phyloP scores from a whole-genome alignment of 768 basidiomycete genomes.

The Phaeolepiota aurea region DNA sequence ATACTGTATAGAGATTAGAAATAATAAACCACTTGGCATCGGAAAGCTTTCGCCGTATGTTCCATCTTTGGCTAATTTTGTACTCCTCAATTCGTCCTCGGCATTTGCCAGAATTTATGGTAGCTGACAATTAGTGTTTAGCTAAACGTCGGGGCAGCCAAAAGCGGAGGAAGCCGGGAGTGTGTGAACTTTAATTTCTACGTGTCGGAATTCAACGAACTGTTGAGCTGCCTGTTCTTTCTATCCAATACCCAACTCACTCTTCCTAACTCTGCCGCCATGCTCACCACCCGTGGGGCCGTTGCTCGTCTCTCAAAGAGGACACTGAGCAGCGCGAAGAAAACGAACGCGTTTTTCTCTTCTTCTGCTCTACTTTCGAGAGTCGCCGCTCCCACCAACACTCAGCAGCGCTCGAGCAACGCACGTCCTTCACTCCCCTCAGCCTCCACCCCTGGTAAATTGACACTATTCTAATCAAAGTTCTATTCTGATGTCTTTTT shows the following conservation, averaged over 20 bases:
- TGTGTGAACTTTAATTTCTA: slow-evolving; percentile 41
- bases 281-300: slow-evolving; percentile 83
- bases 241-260: slow-evolving; percentile 16
- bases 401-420: slow-evolving; percentile 35
- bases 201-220: slow-evolving; percentile 31
- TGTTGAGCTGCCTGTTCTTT: slow-evolving; percentile 13
- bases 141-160: slow-evolving; percentile 6
- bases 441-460: slow-evolving; percentile 46
- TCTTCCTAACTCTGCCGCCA: slow-evolving; percentile 33
- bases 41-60: too few species aligned
- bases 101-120: too few species aligned
- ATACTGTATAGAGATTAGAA: too few species aligned
- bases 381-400: slow-evolving; percentile 36
- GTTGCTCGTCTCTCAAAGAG: slow-evolving; percentile 83
- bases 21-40: too few species aligned
- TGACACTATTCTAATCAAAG: slow-evolving; percentile 7
- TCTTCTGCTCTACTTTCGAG: slow-evolving; percentile 55
- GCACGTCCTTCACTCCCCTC: slow-evolving; percentile 42
- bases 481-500: slow-evolving; percentile 3
- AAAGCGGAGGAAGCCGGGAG: slow-evolving; percentile 36
- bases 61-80: too few species aligned
- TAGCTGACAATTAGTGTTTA: too few species aligned
- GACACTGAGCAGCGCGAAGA: slow-evolving; percentile 68
- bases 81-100: too few species aligned
- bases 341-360: slow-evolving; percentile 75